Conservation (phyloP, 2,329 filamentous ascomycete genomes). For the Rhynchosporium secalis region DNA sequence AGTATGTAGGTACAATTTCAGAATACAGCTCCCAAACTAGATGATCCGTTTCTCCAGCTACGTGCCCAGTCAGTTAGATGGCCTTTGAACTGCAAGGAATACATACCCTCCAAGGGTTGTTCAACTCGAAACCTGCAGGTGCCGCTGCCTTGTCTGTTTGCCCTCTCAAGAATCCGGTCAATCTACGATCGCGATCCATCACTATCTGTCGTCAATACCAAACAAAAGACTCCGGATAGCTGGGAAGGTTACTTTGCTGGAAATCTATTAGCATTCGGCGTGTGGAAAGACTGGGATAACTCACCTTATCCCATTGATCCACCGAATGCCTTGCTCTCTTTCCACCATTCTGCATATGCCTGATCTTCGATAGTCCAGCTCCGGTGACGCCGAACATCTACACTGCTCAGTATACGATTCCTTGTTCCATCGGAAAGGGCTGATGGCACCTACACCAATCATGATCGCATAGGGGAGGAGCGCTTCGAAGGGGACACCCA, state of each 20-base stretch:
- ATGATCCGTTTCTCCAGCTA: slow-evolving; percentile 39
- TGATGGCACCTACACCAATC: slow-evolving; percentile 38
- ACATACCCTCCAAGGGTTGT: slow-evolving; percentile 46
- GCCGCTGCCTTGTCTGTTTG: slow-evolving; percentile 43
- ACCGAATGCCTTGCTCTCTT: slow-evolving; percentile 44
- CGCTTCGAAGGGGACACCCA: slow-evolving; percentile 46
- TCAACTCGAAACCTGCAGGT: slow-evolving; percentile 44
- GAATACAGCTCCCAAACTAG: slow-evolving; percentile 21
- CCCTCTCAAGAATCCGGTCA: slow-evolving; percentile 44
- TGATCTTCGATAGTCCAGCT: slow-evolving; percentile 43
- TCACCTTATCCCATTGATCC: slow-evolving; percentile 45
- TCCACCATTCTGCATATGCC: slow-evolving; percentile 43
- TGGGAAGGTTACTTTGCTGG: slow-evolving; percentile 40
- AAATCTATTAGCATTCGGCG: slow-evolving; percentile 31
- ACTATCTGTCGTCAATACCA: slow-evolving; percentile 37
- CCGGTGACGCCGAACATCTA: slow-evolving; percentile 46
- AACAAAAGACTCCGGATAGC: neutral
- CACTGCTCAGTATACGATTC: slow-evolving; percentile 26
- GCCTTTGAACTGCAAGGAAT: neutral
- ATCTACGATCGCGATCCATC: slow-evolving; percentile 46
- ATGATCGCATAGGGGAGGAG: slow-evolving; percentile 46
- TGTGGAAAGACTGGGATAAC: slow-evolving; percentile 6
- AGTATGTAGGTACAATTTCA: slow-evolving; percentile 29
- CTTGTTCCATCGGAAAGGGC: neutral
- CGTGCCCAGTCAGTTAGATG: slow-evolving; percentile 14